These are phyloP conservation scores for Pestalotiopsis sp. DNA, from an alignment of 2,329 filamentous ascomycete species.

Conservation along the genomic window DNA sequence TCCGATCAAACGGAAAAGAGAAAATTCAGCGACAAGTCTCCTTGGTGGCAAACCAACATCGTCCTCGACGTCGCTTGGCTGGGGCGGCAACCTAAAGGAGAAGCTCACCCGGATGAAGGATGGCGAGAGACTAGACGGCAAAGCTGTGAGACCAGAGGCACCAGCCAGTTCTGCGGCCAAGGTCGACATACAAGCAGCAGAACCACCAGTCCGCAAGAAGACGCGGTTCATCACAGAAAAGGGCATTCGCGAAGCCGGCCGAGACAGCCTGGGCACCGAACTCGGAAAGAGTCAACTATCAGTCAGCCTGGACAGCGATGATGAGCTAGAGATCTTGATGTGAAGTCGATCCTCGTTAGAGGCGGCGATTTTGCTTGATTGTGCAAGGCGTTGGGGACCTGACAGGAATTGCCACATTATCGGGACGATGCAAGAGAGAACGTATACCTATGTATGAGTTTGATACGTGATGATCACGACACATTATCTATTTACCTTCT, in stretches of 20 bases:
- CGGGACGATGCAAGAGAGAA: not conserved
- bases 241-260: conserved; percentile 75
- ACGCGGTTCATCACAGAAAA: conserved; percentile 80
- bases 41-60: conserved; percentile 34
- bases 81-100: conserved; percentile 57
- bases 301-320: conserved; percentile 38
- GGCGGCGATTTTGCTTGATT: not conserved
- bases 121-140: conserved; percentile 51
- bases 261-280: conserved; percentile 70
- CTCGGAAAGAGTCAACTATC: conserved; percentile 28
- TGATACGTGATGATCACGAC: not conserved
- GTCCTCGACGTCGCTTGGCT: conserved; percentile 45
- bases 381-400: conserved; percentile 4
- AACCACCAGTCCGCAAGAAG: conserved; percentile 66
- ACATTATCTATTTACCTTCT: not conserved
- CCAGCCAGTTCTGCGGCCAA: not conserved
- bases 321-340: conserved; percentile 48
- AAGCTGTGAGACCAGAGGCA: conserved; percentile 31
- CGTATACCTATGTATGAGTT: not conserved
- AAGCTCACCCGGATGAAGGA: conserved; percentile 66
- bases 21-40: conserved; percentile 39
- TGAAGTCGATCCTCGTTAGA: not conserved
- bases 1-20: conserved; percentile 64
- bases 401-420: not conserved
- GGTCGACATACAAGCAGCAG: conserved; percentile 16